Evolutionary conservation across 768 basidiomycete species (phyloP), one percentile per base, ranked within the genome.

Genomic region (Boletus eberwhitei): DNA sequence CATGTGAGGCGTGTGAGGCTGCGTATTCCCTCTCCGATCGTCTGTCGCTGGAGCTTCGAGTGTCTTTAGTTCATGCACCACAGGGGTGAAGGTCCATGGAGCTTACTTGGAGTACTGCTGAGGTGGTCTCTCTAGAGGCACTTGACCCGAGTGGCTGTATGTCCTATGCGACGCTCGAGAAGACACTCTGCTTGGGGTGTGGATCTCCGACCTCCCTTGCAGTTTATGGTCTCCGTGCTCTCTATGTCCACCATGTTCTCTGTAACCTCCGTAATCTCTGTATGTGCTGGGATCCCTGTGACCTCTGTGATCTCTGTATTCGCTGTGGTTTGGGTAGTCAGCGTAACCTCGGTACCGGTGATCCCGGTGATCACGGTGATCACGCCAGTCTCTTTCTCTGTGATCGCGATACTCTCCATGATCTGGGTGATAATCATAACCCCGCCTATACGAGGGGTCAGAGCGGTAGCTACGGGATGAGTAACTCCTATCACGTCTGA

Each of bases 101-200:
- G 36, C 69, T 61, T 53, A 71, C 69, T 46, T 51, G 29, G 59
- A 0, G 26, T 59, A 60, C 35, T 60, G 61, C 9, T 61, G 57
- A 24, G 52, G 46, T 14, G 38, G 40, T 54, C 58, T 60, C 17
- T 59, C 59, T 29, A 59, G 37, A 48, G 63, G 42, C 32, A 57
- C 29, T 26, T 67, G 67, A 48, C 54, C 52, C 2, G 57, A 13
- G 48, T 67, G 60, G 19, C 46, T 59, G 51, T 65, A 44, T 19
- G 61, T 16, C 54, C 71, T 60, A 19, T 71, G 71, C 3, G 71
- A 64, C 44, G 60, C 61, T 54, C 63, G 64, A 44, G 67, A 68
- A 36, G 68, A 24, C 29, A 46, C 54, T 52, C 67, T 65, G 47
- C 49, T 17, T 44, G 69, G 69, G 21, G 50, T 2, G 24, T 53